Conservation (phyloP, 805 yeast species). For the Candida krabiensis region DNA sequence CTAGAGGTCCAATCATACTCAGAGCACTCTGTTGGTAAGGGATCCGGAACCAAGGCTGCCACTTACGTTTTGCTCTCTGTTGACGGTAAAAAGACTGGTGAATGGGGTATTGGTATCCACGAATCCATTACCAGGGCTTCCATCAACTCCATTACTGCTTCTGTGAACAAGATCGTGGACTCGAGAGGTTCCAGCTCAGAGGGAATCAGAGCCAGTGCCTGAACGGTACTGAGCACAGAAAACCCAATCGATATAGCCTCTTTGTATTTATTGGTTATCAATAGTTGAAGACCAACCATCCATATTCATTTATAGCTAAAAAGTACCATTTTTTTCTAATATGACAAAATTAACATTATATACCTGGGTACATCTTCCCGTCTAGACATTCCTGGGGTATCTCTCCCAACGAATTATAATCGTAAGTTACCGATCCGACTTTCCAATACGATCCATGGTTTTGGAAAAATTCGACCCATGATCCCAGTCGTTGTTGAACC, state of each 20-base stretch:
- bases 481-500: conserved; percentile 38
- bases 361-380: conserved; percentile 17
- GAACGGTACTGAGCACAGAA: no score
- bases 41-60: conserved; percentile 72
- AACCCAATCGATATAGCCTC: no score
- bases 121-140: conserved; percentile 90
- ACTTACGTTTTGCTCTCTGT: conserved; percentile 50
- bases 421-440: conserved; percentile 49
- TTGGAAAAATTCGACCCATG: conserved; percentile 56
- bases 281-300: no score
- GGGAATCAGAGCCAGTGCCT: conserved; percentile 6
- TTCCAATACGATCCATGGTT: conserved; percentile 55
- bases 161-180: conserved; percentile 49
- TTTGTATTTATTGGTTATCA: no score
- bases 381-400: conserved; percentile 45
- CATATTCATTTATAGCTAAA: no score
- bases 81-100: conserved; percentile 24
- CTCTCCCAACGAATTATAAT: conserved; percentile 45
- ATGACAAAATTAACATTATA: background rate
- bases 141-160: conserved; percentile 63
- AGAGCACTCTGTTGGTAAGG: conserved; percentile 74
- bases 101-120: conserved; percentile 93
- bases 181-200: conserved; percentile 15
- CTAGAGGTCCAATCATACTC: conserved; percentile 66
- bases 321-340: background rate